Base-by-base conservation (phyloP, 768 basidiomycete species). In the Boletus subparvulus region DNA sequence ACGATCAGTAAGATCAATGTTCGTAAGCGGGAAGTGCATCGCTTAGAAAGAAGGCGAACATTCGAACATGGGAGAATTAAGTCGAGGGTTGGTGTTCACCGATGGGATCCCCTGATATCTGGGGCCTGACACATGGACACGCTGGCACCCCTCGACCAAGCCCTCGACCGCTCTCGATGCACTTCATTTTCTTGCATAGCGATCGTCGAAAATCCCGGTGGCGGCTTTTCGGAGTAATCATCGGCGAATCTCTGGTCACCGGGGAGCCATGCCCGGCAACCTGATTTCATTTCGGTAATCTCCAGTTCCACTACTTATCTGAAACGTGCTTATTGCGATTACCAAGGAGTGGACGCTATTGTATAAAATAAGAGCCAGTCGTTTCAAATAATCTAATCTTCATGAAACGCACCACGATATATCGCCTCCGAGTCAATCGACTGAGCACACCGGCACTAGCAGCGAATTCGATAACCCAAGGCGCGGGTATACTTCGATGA, bases 261-360 rank as follows among this genome's bases (percentile, higher is more conserved):
- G 44, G 54, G 35, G 19, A 47, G 41, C 14, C 19, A 63, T 41
- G 41, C 26, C 54, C 50, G 59, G 52, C 16, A 54, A 57, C 53
- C 40, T 47, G 58, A 59, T 60, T 66, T 69, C 65, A 69, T 69
- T 63, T 61, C 67, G 67, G 67, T 57, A 58, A 67, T 62, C 51
- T 56, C 67, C 67, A 55, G 51, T 26, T 39, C 19, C 3, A 56
- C 37, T 26, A 40, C n/a, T n/a, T n/a, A n/a, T 48, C 36, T 39
- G 46, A 41, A 47, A 41, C 24, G 35, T 53, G 13, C n/a, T 32
- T 51, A 40, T 42, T 40, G 52, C 48, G 19, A 45, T 52, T 43
- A 49, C 51, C 48, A 57, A 51, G 47, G 45, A 35, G 41, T 12
- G 33, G 51, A 51, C 45, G 19, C 50, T 50, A 42, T n/a, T 8